phyloP scores from a whole-genome alignment of 2,329 filamentous ascomycete species.

The Exophiala sp. region DNA sequence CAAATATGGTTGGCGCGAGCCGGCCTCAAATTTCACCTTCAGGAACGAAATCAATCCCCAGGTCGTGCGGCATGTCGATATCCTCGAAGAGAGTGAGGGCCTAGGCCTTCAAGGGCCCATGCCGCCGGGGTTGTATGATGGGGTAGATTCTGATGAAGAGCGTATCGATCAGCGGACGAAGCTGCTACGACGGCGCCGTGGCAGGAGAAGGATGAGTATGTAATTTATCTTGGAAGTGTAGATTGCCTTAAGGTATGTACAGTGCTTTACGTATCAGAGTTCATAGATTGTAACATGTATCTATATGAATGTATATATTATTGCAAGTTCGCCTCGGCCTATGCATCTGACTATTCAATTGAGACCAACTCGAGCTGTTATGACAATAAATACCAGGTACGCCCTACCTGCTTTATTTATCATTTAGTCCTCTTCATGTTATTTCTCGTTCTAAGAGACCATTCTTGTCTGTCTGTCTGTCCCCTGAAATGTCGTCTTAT shows the following conservation, averaged over 20 bases:
- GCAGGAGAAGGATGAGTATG: not conserved
- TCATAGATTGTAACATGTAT: too few species aligned
- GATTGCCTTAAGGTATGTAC: not conserved
- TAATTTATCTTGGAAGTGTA: not conserved
- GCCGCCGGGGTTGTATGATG: constrained; percentile 21
- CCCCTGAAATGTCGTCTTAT: too few species aligned
- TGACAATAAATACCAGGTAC: too few species aligned
- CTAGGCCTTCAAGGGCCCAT: constrained; percentile 15
- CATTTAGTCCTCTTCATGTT: too few species aligned
- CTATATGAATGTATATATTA: too few species aligned
- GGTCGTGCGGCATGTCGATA: constrained; percentile 20
- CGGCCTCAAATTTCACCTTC: constrained; percentile 8
- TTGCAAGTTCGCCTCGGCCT: too few species aligned
- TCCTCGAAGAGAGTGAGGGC: constrained; percentile 24
- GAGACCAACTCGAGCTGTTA: too few species aligned
- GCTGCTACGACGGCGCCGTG: not conserved
- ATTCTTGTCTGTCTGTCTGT: too few species aligned
- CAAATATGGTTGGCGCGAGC: constrained; percentile 26
- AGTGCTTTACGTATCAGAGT: too few species aligned
- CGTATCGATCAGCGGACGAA: not conserved
- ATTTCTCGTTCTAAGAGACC: too few species aligned
- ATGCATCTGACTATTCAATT: too few species aligned
- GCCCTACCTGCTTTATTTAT: too few species aligned
- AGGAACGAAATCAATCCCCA: constrained; percentile 19
- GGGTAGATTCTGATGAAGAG: not conserved